Evolutionary conservation across 2,329 filamentous ascomycete genomes (phyloP), one percentile per base, ranked within the genome.

Genomic region (Talaromyces sp.): DNA sequence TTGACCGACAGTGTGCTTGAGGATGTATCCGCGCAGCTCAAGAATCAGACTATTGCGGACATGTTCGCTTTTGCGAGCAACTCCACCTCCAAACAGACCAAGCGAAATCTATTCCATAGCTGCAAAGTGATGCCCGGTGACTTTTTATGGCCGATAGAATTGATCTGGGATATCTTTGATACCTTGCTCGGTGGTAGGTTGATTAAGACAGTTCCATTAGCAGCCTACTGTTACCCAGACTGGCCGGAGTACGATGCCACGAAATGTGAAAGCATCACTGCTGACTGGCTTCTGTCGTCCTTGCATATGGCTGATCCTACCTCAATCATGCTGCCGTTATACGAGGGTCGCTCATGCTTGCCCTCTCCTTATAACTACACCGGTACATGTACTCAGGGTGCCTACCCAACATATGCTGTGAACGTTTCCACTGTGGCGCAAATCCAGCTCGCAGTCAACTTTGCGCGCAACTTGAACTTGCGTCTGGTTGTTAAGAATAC

Each of bases 401-500:
- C 65, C 14, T 69, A 70, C 48, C 64, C 62, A 50, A 64, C 60
- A 20, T 74, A 74, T 49, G 63, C 68, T 7, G 68, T 75, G 33
- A 70, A 73, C 57, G 69, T 70, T 10, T 70, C 61, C 50, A 64
- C 57, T 10, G 65, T 67, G 3, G 61, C 59, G 8, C 65, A 75
- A 45, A 66, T 70, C 41, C 71, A 70, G 56, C 65, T 72, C 44
- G 75, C 70, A 5, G 57, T 65, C 3, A 64, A 62, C 11, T 61
- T 64, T 47, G 57, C 58, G 17, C 65, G 58, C 20, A 60, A 69
- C 37, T 54, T 63, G 3, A 63, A 63, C n/a, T 63, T 75, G n/a
- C 71, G 70, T 14, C 51, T 73, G 19, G 66, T 66, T 5, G 65
- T 74, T 24, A 78, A 76, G 58, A 79, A 77, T 43, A 80, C 77